Conservation (phyloP, 1,139 yeast species). For the Meyerozyma elateridarum region DNA sequence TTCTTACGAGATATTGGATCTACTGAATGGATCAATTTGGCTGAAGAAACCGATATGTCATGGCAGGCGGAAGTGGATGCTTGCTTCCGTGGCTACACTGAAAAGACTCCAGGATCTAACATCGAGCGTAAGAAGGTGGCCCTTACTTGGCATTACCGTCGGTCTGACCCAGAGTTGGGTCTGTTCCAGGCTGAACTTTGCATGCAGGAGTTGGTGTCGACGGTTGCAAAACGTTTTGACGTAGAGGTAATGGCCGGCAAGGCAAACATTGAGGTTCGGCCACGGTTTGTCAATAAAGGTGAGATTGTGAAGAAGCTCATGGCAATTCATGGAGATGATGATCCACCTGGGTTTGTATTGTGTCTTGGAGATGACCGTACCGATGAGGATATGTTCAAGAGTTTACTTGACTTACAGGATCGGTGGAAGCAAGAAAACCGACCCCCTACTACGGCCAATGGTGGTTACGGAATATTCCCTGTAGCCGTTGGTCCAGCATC, state of each 20-base stretch:
- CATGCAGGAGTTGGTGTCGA: slow-evolving; percentile 54
- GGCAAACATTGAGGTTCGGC: slow-evolving; percentile 95
- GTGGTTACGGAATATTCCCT: slow-evolving; percentile 68
- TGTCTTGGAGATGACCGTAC: slow-evolving; percentile 96
- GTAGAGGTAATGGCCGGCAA: slow-evolving; percentile 97
- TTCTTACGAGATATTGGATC: slow-evolving; percentile 71
- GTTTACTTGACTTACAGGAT: slow-evolving; percentile 57
- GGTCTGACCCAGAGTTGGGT: slow-evolving; percentile 92
- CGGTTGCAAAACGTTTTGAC: slow-evolving; percentile 65
- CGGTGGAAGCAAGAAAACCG: slow-evolving; percentile 37
- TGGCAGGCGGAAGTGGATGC: slow-evolving; percentile 85
- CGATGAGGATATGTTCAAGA: slow-evolving; percentile 94
- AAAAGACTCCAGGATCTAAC: slow-evolving; percentile 84
- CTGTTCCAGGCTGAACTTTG: slow-evolving; percentile 77
- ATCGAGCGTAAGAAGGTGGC: slow-evolving; percentile 91
- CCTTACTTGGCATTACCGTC: slow-evolving; percentile 94
- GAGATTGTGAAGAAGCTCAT: slow-evolving; percentile 80
- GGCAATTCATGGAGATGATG: slow-evolving; percentile 35
- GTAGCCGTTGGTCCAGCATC: slow-evolving; percentile 95
- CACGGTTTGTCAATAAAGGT: slow-evolving; percentile 91
- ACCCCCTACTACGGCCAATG: slow-evolving; percentile 38
- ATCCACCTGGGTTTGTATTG: slow-evolving; percentile 72
- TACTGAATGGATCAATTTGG: slow-evolving; percentile 73
- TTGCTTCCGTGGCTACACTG: slow-evolving; percentile 70
- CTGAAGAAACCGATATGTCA: slow-evolving; percentile 81